phyloP scores from a whole-genome alignment of 2,329 filamentous ascomycete species.

The Sporothrix phasma region DNA sequence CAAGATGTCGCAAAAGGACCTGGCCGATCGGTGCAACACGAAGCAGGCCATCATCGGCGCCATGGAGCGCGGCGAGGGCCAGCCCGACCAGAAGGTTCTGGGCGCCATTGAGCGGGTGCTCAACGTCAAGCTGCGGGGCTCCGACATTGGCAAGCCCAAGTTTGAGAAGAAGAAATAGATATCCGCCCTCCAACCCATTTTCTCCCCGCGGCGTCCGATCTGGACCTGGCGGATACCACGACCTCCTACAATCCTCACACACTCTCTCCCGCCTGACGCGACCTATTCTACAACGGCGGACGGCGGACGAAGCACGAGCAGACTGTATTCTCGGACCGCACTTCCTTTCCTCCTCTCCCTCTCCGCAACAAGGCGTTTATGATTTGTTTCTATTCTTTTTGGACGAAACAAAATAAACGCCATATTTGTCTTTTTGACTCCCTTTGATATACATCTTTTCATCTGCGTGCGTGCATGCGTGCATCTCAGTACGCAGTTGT shows the following conservation, averaged over 20 bases:
- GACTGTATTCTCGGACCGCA: neutral
- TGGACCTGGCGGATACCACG: too few species aligned
- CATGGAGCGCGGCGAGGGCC: conserved; percentile 70
- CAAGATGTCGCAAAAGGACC: conserved; percentile 90
- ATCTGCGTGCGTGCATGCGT: neutral
- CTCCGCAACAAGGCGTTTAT: neutral
- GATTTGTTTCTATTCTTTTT: conserved; percentile 1
- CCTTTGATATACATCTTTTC: neutral
- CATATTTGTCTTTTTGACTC: neutral
- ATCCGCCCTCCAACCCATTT: neutral
- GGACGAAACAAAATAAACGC: neutral
- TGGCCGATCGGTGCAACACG: conserved; percentile 82
- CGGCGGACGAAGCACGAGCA: too few species aligned
- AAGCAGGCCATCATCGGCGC: conserved; percentile 70
- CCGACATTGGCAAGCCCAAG: conserved; percentile 75
- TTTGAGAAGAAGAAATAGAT: conserved; percentile 42
- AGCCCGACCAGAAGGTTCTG: conserved; percentile 77
- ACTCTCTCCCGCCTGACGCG: too few species aligned
- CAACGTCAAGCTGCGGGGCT: conserved; percentile 78
- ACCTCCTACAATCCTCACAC: too few species aligned
- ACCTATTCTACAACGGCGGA: too few species aligned
- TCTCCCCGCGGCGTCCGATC: too few species aligned
- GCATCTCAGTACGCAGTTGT: neutral
- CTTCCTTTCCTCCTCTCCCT: neutral
- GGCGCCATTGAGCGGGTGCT: conserved; percentile 70